Conservation (phyloP, 1,139 yeast genomes). For the Petasospora fabianii region DNA sequence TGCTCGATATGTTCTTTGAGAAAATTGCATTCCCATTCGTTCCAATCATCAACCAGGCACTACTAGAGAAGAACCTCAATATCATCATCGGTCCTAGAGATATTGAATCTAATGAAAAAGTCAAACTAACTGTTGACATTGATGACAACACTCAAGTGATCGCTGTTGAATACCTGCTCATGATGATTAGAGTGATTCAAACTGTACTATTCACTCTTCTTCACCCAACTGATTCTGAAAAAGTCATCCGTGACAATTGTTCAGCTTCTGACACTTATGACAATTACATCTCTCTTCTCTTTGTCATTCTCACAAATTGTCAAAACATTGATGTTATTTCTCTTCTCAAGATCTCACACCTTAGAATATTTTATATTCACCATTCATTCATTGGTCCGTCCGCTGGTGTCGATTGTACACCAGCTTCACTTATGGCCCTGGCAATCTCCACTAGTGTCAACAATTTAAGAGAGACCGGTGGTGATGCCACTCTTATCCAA, state of each 20-base stretch:
- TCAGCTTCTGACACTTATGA: slow-evolving; percentile 20
- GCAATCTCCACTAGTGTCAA: slow-evolving; percentile 19
- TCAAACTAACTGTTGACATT: slow-evolving; percentile 12
- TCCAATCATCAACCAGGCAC: slow-evolving; percentile 17
- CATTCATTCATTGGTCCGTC: slow-evolving; percentile 14
- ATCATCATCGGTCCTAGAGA: slow-evolving; percentile 18
- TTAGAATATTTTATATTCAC: slow-evolving; percentile 11
- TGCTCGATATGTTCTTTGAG: slow-evolving; percentile 21
- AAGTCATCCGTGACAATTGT: slow-evolving; percentile 11
- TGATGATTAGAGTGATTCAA: slow-evolving; percentile 15
- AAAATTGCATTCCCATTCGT: slow-evolving; percentile 13
- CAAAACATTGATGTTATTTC: slow-evolving; percentile 9
- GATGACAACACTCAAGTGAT: slow-evolving; percentile 13
- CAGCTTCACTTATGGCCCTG: slow-evolving; percentile 7
- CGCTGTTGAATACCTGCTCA: slow-evolving; percentile 11
- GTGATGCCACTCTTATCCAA: slow-evolving; percentile 11
- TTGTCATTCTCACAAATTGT: slow-evolving; percentile 8
- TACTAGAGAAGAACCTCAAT: slow-evolving; percentile 8
- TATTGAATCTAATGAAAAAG: slow-evolving; percentile 10
- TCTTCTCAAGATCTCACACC: slow-evolving; percentile 13
- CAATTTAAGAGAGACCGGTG: slow-evolving; percentile 11
- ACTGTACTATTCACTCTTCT: slow-evolving; percentile 16
- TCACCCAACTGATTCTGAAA: slow-evolving; percentile 13
- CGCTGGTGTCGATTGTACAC: slow-evolving; percentile 9
- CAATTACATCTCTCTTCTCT: slow-evolving; percentile 15